Percentiles rank a stretch among this genome's conserved stretches.
Conservation (phyloP, 1,284 basidiomycete genomes). For the Malassezia slooffiae region DNA sequence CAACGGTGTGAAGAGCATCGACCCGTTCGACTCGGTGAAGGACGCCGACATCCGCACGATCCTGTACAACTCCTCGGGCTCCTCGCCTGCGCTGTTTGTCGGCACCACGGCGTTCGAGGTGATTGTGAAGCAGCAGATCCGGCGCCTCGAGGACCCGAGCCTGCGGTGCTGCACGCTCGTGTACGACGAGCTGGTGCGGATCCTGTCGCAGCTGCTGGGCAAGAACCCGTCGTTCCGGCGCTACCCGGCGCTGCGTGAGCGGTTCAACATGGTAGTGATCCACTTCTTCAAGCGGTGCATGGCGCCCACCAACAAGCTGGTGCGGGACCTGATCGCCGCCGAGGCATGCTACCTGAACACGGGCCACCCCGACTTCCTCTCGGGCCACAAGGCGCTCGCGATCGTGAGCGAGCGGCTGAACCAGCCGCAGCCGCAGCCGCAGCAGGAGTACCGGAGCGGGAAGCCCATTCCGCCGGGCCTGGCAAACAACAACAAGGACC, state of each 20-base stretch:
- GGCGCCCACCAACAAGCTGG: conserved; percentile 86
- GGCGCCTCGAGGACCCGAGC: conserved; percentile 82
- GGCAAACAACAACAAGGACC: conserved; percentile 82
- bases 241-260: conserved; percentile 82
- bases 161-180: conserved; percentile 87
- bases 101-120: conserved; percentile 93
- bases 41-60: conserved; percentile 93
- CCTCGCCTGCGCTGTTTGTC: conserved; percentile 88
- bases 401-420: conserved; percentile 71
- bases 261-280: conserved; percentile 87
- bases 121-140: conserved; percentile 97
- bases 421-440: conserved; percentile 48
- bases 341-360: conserved; percentile 62
- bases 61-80: conserved; percentile 93
- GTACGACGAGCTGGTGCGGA: conserved; percentile 92
- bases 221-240: conserved; percentile 88
- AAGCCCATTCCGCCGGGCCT: conserved; percentile 48
- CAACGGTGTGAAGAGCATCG: conserved; percentile 85
- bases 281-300: conserved; percentile 91
- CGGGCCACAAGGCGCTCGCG: conserved; percentile 88
- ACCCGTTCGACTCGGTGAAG: conserved; percentile 96
- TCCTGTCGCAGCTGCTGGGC: conserved; percentile 72
- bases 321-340: conserved; percentile 71
- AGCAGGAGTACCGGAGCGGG: conserved; percentile 47
- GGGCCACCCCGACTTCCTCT: conserved; percentile 96